Conservation (phyloP, 441 rosid species). For the Populus hybrid region DNA sequence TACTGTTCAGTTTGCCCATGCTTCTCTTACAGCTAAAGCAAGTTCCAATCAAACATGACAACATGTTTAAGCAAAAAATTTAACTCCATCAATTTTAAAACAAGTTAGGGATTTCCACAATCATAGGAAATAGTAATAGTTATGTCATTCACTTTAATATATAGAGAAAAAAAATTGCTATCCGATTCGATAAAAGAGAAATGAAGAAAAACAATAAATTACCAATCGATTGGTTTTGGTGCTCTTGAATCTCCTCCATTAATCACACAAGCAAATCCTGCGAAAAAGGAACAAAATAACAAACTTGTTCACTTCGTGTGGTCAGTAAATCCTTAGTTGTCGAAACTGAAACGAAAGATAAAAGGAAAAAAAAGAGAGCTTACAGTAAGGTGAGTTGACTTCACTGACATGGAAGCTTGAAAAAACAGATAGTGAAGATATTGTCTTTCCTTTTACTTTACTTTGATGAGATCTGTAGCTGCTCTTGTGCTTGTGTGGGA, state of each 20-base stretch:
- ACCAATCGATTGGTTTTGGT: conserved; percentile 43
- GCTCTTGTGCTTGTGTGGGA: not conserved
- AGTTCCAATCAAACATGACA: not conserved
- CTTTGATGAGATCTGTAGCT: not conserved
- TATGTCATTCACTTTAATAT: not conserved
- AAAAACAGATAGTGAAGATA: not conserved
- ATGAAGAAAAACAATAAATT: not conserved
- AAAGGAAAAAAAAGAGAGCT: not conserved
- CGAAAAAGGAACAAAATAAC: not conserved
- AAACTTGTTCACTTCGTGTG: not conserved
- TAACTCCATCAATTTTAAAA: not conserved
- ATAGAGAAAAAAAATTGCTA: not conserved
- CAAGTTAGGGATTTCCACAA: no score
- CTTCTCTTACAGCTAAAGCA: not conserved
- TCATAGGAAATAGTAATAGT: not conserved
- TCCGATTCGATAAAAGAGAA: not conserved
- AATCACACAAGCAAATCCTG: not conserved
- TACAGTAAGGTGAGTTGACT: not conserved
- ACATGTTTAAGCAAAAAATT: not conserved
- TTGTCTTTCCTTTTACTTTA: not conserved
- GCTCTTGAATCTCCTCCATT: conserved; percentile 44
- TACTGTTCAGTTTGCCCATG: not conserved
- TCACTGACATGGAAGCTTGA: not conserved
- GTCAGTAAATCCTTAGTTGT: not conserved
- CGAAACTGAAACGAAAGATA: not conserved